phyloP scores from a whole-genome alignment of 2,329 filamentous ascomycete genomes.

The Fusarium sambucinum region DNA sequence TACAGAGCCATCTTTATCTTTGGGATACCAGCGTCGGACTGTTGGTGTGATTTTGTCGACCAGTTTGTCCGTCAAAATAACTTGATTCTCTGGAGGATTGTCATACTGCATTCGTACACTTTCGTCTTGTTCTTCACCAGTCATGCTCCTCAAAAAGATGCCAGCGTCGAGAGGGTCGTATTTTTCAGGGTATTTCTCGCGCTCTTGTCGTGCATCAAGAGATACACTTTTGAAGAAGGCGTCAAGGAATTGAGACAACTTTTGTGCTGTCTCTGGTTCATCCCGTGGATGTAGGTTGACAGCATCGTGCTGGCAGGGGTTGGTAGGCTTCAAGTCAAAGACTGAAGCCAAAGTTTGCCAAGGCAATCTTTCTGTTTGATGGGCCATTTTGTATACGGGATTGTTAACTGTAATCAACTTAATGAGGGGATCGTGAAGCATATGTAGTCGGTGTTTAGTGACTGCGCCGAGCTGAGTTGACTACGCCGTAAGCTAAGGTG shows the following conservation, averaged over 20 bases:
- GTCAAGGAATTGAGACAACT: neutral
- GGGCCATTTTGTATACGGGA: neutral
- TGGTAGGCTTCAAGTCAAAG: slow-evolving; percentile 13
- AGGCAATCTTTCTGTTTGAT: slow-evolving; percentile 21
- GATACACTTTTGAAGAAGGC: neutral
- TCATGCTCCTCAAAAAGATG: neutral
- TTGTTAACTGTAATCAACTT: accelerated
- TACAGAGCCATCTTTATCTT: accelerated
- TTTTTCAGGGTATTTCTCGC: neutral
- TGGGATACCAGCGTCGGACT: neutral
- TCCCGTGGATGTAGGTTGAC: slow-evolving; percentile 20
- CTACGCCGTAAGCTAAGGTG: neutral
- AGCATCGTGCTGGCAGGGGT: slow-evolving; percentile 20
- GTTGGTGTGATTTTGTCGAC: neutral
- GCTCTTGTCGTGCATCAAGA: neutral
- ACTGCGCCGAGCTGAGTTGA: neutral
- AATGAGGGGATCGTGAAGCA: accelerated
- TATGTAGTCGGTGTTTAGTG: neutral
- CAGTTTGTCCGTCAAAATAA: slow-evolving; percentile 6
- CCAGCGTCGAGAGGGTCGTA: neutral
- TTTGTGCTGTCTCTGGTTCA: neutral
- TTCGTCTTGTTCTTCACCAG: neutral
- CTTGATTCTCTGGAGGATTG: neutral
- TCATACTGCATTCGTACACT: neutral
- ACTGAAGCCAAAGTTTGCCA: slow-evolving; percentile 26